phyloP scores from a whole-genome alignment of 768 basidiomycete species.

The Auricularia sp. region DNA sequence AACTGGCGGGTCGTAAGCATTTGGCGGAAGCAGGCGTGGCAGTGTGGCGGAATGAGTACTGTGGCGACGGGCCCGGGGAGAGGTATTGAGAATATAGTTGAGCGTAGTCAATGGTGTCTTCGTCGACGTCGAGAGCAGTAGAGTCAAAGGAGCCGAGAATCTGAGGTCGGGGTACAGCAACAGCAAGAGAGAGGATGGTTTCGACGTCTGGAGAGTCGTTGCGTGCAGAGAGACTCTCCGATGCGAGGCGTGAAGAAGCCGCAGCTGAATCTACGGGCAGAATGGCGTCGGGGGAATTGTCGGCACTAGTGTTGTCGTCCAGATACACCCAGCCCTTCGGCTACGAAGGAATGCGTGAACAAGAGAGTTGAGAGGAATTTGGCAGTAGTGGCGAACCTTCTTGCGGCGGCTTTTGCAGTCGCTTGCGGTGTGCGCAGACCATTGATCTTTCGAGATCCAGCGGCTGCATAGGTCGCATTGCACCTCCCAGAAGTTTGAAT shows the following conservation, averaged over 20 bases:
- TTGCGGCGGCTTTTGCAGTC: background rate
- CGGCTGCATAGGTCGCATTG: background rate
- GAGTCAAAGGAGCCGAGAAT: background rate
- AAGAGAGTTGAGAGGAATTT: background rate
- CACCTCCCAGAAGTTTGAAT: background rate
- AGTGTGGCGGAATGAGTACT: background rate
- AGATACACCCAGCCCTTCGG: background rate
- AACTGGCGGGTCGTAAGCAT: background rate
- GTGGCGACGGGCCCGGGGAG: background rate
- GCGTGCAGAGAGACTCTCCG: background rate
- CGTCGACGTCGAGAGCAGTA: background rate
- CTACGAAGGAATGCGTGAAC: background rate
- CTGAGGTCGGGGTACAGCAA: background rate
- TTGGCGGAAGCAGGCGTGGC: background rate
- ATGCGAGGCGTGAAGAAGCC: background rate
- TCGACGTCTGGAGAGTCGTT: background rate
- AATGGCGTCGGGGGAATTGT: background rate
- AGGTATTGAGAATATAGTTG: background rate
- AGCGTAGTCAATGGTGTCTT: background rate
- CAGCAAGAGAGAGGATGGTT: background rate
- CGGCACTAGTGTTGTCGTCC: background rate
- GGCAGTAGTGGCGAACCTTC: background rate
- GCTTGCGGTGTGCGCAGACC: background rate
- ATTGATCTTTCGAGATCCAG: background rate
- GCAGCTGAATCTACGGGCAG: background rate